Base-by-base conservation (phyloP, 306 rosid species). In the Sindora glabra region DNA sequence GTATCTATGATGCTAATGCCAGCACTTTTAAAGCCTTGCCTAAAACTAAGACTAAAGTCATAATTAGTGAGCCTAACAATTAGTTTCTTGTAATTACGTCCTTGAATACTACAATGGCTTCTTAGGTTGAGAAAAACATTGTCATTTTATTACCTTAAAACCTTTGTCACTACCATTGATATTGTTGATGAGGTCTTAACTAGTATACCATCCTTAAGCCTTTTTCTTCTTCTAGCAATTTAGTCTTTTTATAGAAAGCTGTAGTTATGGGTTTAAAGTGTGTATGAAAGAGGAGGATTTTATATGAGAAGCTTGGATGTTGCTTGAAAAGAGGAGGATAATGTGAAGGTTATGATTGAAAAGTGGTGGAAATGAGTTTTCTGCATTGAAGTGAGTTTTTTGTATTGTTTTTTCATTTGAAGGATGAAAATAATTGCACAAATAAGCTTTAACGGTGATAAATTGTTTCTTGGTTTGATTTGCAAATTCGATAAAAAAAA, bases 111-210 rank as follows among this genome's bases (percentile, higher is more conserved):
- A 90, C 95, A 19, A 95, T 95, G 33, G 76, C 71, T 24, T 24
- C 84, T 1, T 90, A 94, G 97, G 67, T 90, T 64, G 78, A 61
- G 4, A 73, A 75, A 55, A 84, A 90, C 68, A 80, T 90, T 56
- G 85, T 60, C 59, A 83, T 86, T n/a, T 49, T 62, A 17, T 77
- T 74, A 68, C 77, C 97, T 95, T 1, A 13, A 49, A 1, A 90
- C 97, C 1, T 77, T 81, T 32, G 82, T 90, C 69, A 23, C 86
- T 2, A 83, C 62, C 13, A 64, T 90, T 59, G 69, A 86, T n/a
- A 89, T 90, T 33, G 97, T 95, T 11, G 97, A 90, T n/a, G 97
- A 90, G 74, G 90, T 90, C 8, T 60, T 90, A 2, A 86, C 90
- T 42, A 77, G 94, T 0, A 65, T 90, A 6, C 86, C 95, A 13